Evolutionary conservation across 495 filamentous ascomycete genomes (phyloP).

Genomic region (Trichocladium uniseriatum): DNA sequence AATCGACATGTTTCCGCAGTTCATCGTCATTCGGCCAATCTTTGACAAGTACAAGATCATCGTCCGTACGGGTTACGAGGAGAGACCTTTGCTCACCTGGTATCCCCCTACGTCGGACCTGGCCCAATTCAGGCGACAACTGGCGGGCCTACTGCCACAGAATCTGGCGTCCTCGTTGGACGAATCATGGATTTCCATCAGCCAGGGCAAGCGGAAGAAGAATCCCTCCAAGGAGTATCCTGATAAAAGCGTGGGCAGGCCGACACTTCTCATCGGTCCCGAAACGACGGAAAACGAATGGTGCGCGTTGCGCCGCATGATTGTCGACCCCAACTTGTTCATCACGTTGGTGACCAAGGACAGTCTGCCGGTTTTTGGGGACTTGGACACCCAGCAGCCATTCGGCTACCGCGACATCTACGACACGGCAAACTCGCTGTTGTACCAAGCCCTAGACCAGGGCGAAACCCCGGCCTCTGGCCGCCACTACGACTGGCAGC

Average conservation of each 20-base stretch:
- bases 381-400: neutral
- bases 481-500: slow-evolving; percentile 19
- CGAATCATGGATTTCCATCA: neutral
- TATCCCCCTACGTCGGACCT: no score
- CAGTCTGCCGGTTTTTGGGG: slow-evolving; percentile 2
- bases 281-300: slow-evolving; percentile 14
- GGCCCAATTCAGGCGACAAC: no score
- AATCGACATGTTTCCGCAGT: slow-evolving; percentile 11
- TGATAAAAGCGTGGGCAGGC: neutral
- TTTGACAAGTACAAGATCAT: slow-evolving; percentile 14
- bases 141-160: neutral
- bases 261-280: slow-evolving; percentile 10
- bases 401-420: slow-evolving; percentile 23
- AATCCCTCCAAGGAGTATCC: no score
- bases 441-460: neutral
- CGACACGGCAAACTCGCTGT: neutral
- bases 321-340: slow-evolving; percentile 12
- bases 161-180: neutral
- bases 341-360: neutral
- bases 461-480: neutral
- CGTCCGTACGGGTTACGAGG: no score
- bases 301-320: slow-evolving; percentile 7
- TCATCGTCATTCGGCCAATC: slow-evolving; percentile 14
- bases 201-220: neutral
- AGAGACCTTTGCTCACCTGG: neutral